Conservation (phyloP, 2,329 filamentous ascomycete genomes). For the Paraphoma chrysanthemicola region DNA sequence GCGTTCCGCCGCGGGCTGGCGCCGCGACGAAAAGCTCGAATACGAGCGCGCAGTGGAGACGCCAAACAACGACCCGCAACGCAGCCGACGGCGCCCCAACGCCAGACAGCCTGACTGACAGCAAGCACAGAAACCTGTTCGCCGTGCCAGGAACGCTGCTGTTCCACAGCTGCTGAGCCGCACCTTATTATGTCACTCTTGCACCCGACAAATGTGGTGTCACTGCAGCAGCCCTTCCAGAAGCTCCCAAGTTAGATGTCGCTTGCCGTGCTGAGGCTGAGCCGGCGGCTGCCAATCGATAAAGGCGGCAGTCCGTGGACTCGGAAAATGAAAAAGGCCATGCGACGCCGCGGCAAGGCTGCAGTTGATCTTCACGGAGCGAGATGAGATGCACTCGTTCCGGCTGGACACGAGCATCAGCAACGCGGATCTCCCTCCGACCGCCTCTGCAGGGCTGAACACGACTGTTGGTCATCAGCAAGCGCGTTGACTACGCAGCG, state of each 20-base stretch:
- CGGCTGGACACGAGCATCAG: neutral
- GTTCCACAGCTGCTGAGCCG: slow-evolving; percentile 21
- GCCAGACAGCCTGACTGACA: slow-evolving; percentile 2
- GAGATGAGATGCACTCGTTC: neutral
- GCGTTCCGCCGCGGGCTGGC: slow-evolving; percentile 1
- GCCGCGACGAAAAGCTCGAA: slow-evolving; percentile 24
- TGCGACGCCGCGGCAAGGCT: neutral
- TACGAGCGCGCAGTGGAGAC: slow-evolving; percentile 26
- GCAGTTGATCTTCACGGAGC: slow-evolving; percentile 16
- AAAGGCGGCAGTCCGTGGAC: slow-evolving; percentile 14
- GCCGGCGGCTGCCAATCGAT: slow-evolving; percentile 26
- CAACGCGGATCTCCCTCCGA: neutral
- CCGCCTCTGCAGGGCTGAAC: neutral
- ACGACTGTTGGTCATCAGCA: neutral
- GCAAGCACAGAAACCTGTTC: neutral
- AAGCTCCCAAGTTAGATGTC: neutral
- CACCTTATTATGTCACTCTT: slow-evolving; percentile 14
- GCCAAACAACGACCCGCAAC: slow-evolving; percentile 17
- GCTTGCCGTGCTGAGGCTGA: slow-evolving; percentile 13
- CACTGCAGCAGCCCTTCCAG: slow-evolving; percentile 8
- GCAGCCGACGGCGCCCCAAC: slow-evolving; percentile 16
- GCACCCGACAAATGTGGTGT: slow-evolving; percentile 8
- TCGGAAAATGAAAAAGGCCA: slow-evolving; percentile 10
- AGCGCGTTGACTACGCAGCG: neutral
- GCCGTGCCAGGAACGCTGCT: slow-evolving; percentile 6